phyloP scores from a whole-genome alignment of 805 yeast species.

The Ogataea pignaliae region DNA sequence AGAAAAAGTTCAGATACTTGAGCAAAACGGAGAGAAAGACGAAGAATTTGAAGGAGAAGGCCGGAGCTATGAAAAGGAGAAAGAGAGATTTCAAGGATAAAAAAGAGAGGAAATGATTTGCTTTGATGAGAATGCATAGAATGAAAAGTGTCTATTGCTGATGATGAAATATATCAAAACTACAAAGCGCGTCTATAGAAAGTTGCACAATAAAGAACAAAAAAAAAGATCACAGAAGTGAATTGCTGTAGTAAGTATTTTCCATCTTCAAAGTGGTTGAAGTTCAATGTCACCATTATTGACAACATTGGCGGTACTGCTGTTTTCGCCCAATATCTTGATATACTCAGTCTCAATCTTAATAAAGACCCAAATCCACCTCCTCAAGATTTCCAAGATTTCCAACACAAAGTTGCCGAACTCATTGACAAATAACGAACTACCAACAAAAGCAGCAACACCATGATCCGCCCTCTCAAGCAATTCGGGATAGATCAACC shows the following conservation, averaged over 20 bases:
- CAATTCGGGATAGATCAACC: slow-evolving; percentile 28
- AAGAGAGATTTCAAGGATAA: slow-evolving; percentile 16
- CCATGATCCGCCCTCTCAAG: slow-evolving; percentile 11
- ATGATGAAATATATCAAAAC: too few species aligned
- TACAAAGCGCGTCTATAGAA: neutral
- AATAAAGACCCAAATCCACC: slow-evolving; percentile 88
- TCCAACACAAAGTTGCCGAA: slow-evolving; percentile 66
- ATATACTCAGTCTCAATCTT: slow-evolving; percentile 75
- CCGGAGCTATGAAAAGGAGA: slow-evolving; percentile 22
- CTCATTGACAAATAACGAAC: slow-evolving; percentile 37
- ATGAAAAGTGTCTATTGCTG: too few species aligned
- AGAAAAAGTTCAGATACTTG: slow-evolving; percentile 85
- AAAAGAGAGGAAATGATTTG: slow-evolving; percentile 1
- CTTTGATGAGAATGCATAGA: too few species aligned
- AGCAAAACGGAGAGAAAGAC: slow-evolving; percentile 72
- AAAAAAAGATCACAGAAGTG: neutral
- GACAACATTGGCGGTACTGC: slow-evolving; percentile 3
- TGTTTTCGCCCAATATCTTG: slow-evolving; percentile 15
- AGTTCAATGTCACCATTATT: slow-evolving; percentile 17
- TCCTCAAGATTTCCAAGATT: slow-evolving; percentile 67
- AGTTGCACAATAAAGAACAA: neutral
- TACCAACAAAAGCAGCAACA: slow-evolving; percentile 13
- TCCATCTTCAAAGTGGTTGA: slow-evolving; percentile 8
- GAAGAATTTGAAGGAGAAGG: slow-evolving; percentile 43
- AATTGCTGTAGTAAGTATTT: neutral